A percentile compares a stretch with the other conserved stretches of the same genome.
Conservation (phyloP, 1,139 yeast genomes). For the Yamadazyma oceani region DNA sequence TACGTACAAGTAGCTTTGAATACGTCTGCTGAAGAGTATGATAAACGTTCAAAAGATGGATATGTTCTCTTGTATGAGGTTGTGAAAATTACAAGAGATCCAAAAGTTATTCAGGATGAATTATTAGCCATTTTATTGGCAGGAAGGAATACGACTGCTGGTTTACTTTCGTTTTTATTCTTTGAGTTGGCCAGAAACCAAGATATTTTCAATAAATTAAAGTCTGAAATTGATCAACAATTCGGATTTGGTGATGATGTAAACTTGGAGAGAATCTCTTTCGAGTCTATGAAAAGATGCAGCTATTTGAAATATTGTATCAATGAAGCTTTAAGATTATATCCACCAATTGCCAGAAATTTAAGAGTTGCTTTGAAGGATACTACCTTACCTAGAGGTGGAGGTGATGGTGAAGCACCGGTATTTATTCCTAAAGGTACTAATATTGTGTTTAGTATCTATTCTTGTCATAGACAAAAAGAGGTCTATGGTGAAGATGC, state of each 20-base stretch:
- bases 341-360: constrained; percentile 55
- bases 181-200: constrained; percentile 44
- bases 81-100: constrained; percentile 46
- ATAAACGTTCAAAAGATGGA: constrained; percentile 30
- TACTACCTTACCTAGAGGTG: constrained; percentile 48
- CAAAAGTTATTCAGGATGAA: constrained; percentile 46
- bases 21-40: constrained; percentile 25
- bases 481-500: constrained; percentile 48
- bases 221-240: constrained; percentile 27
- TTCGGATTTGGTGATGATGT: constrained; percentile 26
- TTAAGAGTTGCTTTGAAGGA: constrained; percentile 36
- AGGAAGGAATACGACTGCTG: constrained; percentile 57
- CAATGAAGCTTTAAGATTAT: constrained; percentile 50
- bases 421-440: constrained; percentile 46
- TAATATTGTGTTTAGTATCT: constrained; percentile 36
- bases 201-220: constrained; percentile 32
- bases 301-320: constrained; percentile 47
- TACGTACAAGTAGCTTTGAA: constrained; percentile 25
- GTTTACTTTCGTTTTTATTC: constrained; percentile 43
- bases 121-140: constrained; percentile 48
- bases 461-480: constrained; percentile 40
- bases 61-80: constrained; percentile 48
- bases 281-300: constrained; percentile 51
- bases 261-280: constrained; percentile 22
- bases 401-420: constrained; percentile 42